phyloP scores from a whole-genome alignment of 1,284 basidiomycete genomes.

The Ganoderma leucocontextum region DNA sequence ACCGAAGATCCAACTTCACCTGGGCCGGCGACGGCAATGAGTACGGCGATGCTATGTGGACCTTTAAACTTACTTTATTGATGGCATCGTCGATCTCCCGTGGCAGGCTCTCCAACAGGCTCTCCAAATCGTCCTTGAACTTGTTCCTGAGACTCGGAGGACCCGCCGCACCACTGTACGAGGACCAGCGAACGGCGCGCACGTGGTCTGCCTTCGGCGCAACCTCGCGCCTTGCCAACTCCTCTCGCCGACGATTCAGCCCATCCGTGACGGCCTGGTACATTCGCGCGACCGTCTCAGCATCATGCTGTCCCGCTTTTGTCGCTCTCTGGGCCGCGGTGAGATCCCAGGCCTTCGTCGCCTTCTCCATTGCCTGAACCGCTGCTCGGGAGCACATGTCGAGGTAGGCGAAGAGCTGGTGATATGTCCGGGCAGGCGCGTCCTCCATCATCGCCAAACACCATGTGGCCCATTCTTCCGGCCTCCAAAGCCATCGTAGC shows the following conservation, averaged over 20 bases:
- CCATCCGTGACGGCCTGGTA: background rate
- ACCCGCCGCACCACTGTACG: background rate
- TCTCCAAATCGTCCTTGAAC: background rate
- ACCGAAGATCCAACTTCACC: background rate
- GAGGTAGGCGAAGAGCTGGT: background rate
- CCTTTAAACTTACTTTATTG: background rate
- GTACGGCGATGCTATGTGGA: background rate
- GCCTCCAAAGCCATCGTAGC: background rate
- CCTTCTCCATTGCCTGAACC: background rate
- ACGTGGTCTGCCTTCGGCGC: background rate
- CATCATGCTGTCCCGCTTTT: background rate
- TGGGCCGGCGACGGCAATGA: background rate
- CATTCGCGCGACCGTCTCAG: background rate
- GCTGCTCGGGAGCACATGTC: background rate
- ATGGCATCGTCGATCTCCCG: background rate
- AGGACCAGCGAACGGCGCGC: background rate
- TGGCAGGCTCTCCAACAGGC: background rate
- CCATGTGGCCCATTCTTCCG: background rate
- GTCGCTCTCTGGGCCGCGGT: background rate
- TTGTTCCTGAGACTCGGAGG: background rate
- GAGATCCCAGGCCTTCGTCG: background rate
- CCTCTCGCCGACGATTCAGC: background rate
- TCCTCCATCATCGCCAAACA: background rate
- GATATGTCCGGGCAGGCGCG: background rate
- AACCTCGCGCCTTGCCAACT: background rate